Evolutionary conservation across 768 basidiomycete species (phyloP).

Genomic region (Mycena filopes): DNA sequence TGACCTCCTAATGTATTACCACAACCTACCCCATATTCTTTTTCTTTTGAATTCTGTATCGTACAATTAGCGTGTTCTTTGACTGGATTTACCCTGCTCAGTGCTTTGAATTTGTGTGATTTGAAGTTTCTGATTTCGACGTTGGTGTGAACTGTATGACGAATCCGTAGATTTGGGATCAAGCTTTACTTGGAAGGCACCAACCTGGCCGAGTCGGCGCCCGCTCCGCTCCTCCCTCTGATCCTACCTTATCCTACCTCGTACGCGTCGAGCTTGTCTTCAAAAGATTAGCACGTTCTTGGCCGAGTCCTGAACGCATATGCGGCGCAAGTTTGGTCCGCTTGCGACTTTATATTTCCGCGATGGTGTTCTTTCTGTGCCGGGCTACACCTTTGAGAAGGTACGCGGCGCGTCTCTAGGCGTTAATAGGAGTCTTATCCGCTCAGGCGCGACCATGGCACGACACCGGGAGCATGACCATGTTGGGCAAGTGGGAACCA

Average conservation of each 20-base stretch:
- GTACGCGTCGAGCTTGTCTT: too few relatives aligned
- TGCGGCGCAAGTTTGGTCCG: constrained; percentile 52
- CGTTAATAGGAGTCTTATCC: constrained; percentile 16
- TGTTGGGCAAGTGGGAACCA: too few relatives aligned
- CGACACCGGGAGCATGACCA: constrained; percentile 78
- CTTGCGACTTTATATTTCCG: constrained; percentile 69
- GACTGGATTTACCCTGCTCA: constrained; percentile 19
- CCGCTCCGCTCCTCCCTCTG: too few relatives aligned
- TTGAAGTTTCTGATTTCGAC: background rate
- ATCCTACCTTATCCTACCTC: too few relatives aligned
- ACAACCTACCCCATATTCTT: constrained; percentile 13
- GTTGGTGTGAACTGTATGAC: too few relatives aligned
- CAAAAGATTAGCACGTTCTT: too few relatives aligned
- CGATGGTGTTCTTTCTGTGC: constrained; percentile 69
- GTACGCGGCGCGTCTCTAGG: constrained; percentile 43
- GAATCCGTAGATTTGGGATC: too few relatives aligned
- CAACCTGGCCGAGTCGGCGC: too few relatives aligned
- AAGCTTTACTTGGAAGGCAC: background rate
- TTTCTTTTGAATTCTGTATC: constrained; percentile 33
- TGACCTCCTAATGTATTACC: constrained; percentile 58
- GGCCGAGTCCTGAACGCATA: too few relatives aligned
- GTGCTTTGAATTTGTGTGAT: background rate
- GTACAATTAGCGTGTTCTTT: constrained; percentile 28
- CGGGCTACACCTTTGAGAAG: constrained; percentile 79
- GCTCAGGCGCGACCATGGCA: constrained; percentile 71